These are phyloP conservation scores for Diaporthe velutina DNA, from an alignment of 2,329 filamentous ascomycete genomes.

Conservation along the genomic window DNA sequence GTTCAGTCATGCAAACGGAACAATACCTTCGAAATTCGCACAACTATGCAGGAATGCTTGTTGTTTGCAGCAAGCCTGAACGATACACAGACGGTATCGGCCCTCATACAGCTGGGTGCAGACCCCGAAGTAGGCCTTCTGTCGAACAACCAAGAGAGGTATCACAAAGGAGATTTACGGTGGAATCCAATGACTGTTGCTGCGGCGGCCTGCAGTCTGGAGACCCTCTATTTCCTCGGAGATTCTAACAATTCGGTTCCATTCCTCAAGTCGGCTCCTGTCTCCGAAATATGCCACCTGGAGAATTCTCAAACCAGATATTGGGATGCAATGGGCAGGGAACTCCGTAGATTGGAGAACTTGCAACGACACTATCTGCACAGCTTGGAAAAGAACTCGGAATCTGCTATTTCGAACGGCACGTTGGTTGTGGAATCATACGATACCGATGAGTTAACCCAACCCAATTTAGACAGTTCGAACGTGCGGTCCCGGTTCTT, in stretches of 20 bases:
- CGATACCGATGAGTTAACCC: no score
- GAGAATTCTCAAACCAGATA: not conserved
- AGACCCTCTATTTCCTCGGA: not conserved
- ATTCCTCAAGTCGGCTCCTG: not conserved
- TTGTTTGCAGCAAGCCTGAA: not conserved
- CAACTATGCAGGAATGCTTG: not conserved
- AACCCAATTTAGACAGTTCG: no score
- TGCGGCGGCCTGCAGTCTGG: not conserved
- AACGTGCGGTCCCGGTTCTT: no score
- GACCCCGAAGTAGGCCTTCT: not conserved
- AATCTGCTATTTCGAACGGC: not conserved
- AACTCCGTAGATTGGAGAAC: not conserved
- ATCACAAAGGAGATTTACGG: not conserved
- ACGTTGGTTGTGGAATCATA: no score
- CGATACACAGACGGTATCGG: not conserved
- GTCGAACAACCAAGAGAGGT: not conserved
- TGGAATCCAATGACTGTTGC: not conserved
- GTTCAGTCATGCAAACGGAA: no score
- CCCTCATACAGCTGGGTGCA: not conserved
- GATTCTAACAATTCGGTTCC: no score
- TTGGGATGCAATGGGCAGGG: not conserved
- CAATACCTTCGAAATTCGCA: not conserved
- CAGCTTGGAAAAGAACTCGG: not conserved
- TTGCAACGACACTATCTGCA: not conserved
- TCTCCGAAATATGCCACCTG: not conserved